Percentiles rank a stretch among this genome's conserved stretches.
These are phyloP conservation scores for Coriolopsis trogii DNA, from an alignment of 1,284 basidiomycete genomes.

Conservation along the genomic window DNA sequence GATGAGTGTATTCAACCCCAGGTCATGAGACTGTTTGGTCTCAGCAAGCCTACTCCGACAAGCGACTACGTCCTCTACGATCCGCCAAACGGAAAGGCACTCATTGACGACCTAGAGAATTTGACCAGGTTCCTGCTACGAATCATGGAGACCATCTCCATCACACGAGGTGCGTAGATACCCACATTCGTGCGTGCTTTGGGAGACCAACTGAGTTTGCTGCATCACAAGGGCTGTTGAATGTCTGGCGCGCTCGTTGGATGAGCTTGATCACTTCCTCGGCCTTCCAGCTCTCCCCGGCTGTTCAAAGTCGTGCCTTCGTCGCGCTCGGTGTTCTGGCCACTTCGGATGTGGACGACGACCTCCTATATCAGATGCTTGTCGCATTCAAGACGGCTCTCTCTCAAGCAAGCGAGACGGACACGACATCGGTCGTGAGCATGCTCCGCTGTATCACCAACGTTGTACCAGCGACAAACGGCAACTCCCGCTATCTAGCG, in stretches of 20 bases:
- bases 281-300: slow-evolving; percentile 91
- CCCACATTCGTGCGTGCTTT: background rate
- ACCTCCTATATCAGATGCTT: slow-evolving; percentile 87
- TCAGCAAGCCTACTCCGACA: slow-evolving; percentile 58
- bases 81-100: slow-evolving; percentile 58
- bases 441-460: slow-evolving; percentile 87
- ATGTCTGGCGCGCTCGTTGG: slow-evolving; percentile 93
- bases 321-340: slow-evolving; percentile 83
- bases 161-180: slow-evolving; percentile 61
- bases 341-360: slow-evolving; percentile 82
- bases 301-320: slow-evolving; percentile 89
- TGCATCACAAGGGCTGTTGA: slow-evolving; percentile 67
- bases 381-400: slow-evolving; percentile 78
- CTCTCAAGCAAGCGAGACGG: slow-evolving; percentile 64
- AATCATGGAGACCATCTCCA: slow-evolving; percentile 67
- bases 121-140: slow-evolving; percentile 68
- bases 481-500: slow-evolving; percentile 72
- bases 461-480: slow-evolving; percentile 70
- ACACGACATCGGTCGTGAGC: slow-evolving; percentile 77
- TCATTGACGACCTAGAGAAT: slow-evolving; percentile 68
- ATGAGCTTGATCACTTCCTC: slow-evolving; percentile 91
- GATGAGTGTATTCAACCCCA: slow-evolving; percentile 60
- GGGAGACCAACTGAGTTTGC: background rate
- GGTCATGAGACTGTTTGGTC: slow-evolving; percentile 74
- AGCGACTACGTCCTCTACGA: slow-evolving; percentile 67